Percentiles rank a stretch among this genome's conserved stretches.
Evolutionary conservation across 805 yeast species (phyloP).

Genomic region (Pichia heedii): DNA sequence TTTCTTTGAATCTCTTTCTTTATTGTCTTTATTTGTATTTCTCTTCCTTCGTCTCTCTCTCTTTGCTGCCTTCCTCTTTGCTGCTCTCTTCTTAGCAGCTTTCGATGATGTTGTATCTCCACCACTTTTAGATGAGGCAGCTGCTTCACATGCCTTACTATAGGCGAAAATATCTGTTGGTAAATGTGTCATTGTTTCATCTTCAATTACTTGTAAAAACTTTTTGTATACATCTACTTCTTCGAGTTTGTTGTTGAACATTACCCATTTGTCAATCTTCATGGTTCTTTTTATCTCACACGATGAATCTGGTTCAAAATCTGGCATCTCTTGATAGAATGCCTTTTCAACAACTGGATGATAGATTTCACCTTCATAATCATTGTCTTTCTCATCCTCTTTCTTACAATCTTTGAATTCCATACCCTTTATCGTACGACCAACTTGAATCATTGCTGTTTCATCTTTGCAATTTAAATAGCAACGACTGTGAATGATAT

Average conservation of each 20-base stretch:
- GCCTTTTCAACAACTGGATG: slow-evolving; percentile 31
- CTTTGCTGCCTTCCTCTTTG: neutral
- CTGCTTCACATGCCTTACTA: slow-evolving; percentile 5
- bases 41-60: neutral
- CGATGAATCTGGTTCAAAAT: neutral
- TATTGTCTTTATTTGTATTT: neutral
- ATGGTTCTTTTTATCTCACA: neutral
- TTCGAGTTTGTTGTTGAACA: slow-evolving; percentile 1
- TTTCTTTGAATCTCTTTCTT: neutral
- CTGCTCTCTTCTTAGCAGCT: neutral
- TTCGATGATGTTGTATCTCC: neutral
- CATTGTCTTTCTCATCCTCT: neutral
- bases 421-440: slow-evolving; percentile 17
- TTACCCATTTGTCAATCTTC: slow-evolving; percentile 6
- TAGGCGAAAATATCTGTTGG: slow-evolving; percentile 3
- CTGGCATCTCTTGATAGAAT: slow-evolving; percentile 25
- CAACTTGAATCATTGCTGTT: slow-evolving; percentile 22
- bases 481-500: slow-evolving; percentile 33
- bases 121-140: neutral
- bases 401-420: slow-evolving; percentile 15
- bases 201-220: neutral
- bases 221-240: slow-evolving; percentile 1
- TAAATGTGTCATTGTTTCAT: neutral
- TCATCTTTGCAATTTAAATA: slow-evolving; percentile 30
- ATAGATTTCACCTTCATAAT: slow-evolving; percentile 11